Percentiles rank a stretch among this genome's conserved stretches.
These are phyloP conservation scores for Gautieria morchelliformis DNA, from an alignment of 768 basidiomycete species.

Conservation along the genomic window DNA sequence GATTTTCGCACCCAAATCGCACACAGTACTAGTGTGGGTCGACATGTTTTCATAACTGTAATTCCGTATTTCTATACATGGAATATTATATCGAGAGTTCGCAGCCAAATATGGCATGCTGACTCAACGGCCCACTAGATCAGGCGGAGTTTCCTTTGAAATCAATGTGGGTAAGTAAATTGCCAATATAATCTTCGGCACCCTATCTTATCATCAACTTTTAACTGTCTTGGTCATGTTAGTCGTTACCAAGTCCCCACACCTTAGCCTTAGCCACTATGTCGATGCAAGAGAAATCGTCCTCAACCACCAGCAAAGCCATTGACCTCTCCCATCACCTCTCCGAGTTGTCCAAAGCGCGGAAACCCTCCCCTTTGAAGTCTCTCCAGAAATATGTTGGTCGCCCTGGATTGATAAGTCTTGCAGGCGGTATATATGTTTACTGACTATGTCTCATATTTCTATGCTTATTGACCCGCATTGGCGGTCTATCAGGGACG, in stretches of 20 bases:
- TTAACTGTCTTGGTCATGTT: neutral
- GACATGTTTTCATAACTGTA: too few species aligned
- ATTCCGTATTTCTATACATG: too few species aligned
- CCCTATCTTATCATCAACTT: neutral
- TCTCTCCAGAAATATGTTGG: conserved; percentile 50
- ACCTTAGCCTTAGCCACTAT: neutral
- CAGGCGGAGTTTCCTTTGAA: too few species aligned
- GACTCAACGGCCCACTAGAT: too few species aligned
- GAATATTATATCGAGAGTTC: too few species aligned
- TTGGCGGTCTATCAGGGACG: conserved; percentile 32
- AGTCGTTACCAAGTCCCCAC: neutral
- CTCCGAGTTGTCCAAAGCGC: conserved; percentile 40
- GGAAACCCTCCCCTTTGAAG: conserved; percentile 53
- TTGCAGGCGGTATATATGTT: conserved; percentile 55
- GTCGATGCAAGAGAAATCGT: neutral
- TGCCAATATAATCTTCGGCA: too few species aligned
- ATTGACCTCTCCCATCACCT: conserved; percentile 69
- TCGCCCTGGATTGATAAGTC: conserved; percentile 41
- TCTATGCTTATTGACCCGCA: neutral
- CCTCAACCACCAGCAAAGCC: conserved; percentile 25
- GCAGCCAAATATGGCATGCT: too few species aligned
- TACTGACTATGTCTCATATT: neutral
- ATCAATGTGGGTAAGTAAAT: too few species aligned
- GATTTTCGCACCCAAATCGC: too few species aligned
- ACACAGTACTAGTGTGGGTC: too few species aligned